Evolutionary conservation across 352 stramenopile species (phyloP).

Genomic region (Phytophthora brassicae): DNA sequence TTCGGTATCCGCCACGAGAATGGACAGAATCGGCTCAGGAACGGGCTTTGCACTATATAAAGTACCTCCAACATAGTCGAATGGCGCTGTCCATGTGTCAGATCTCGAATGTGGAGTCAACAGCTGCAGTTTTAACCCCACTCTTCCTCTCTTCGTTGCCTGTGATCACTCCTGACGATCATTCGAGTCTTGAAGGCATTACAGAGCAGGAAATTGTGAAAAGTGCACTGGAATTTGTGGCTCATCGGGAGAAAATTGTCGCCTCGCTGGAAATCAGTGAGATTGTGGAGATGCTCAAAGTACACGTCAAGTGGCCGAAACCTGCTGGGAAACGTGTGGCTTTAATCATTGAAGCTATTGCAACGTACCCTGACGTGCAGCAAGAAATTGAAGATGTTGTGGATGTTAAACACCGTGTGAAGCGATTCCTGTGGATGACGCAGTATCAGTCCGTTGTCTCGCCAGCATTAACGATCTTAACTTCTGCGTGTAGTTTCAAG

Average conservation of each 20-base stretch:
- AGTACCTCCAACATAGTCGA: constrained; percentile 55
- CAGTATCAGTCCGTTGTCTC: constrained; percentile 60
- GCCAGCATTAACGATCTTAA: constrained; percentile 53
- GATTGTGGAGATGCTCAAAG: constrained; percentile 74
- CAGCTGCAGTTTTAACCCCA: constrained; percentile 51
- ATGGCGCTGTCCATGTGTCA: constrained; percentile 38
- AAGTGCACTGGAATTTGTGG: constrained; percentile 39
- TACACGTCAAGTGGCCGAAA: constrained; percentile 77
- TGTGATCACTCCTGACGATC: constrained; percentile 17
- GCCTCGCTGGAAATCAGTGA: constrained; percentile 35
- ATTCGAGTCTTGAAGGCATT: constrained; percentile 13
- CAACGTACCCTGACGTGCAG: constrained; percentile 42
- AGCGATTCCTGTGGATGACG: constrained; percentile 71
- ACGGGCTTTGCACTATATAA: constrained; percentile 34
- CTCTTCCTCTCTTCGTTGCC: constrained; percentile 39
- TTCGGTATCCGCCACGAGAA: constrained; percentile 27
- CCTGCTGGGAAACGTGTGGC: constrained; percentile 65
- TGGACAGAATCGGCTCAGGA: constrained; percentile 40
- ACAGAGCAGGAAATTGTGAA: constrained; percentile 40
- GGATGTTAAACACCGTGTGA: constrained; percentile 40
- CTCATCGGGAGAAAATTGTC: constrained; percentile 25
- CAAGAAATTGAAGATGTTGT: neutral
- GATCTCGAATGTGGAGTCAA: constrained; percentile 63
- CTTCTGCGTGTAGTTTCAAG: constrained; percentile 30
- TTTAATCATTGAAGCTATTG: constrained; percentile 61